Evolutionary conservation across 768 basidiomycete species (phyloP), one percentile per base, ranked within the genome.

Genomic region (Paxillus rubicundulus): DNA sequence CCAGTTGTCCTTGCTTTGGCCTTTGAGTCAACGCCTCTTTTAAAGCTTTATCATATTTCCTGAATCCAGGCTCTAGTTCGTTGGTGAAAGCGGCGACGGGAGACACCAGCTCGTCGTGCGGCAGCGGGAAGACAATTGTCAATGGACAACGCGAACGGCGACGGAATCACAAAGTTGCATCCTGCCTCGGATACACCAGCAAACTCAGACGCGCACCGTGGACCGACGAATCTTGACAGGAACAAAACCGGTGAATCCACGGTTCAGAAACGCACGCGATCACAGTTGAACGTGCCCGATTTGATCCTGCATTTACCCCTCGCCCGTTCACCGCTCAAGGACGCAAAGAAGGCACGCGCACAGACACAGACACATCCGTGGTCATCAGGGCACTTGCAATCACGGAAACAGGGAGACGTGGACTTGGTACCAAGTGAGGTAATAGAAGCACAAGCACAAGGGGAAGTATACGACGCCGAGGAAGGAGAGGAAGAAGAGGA

Each of bases 261-360:
- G 17, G 20, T 39, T 24, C 54, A 47, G 45, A 69, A 57, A 55
- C 61, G 69, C 46, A 82, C 80, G 16, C 74, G 82, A 60, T 84
- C 82, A 42, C 81, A 81, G 61, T 68, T 78, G 56, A 69, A 72
- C 27, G 64, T 80, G 24, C 70, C 78, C 24, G 74, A 82, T 64
- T 63, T 70, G 20, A 67, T 79, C n/a, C 66, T 82, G 20, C 70
- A 68, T 38, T 61, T 81, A 43, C 68, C 79, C 28, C 72, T 69
- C 43, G 54, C 74, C 32, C 66, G 70, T 27, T 82, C 81, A 18
- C 81, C 82, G 2, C 70, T 82, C 69, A 82, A 83, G 63, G 70
- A 73, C 60, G 81, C 81, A 45, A 73, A 74, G 45, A 59, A 41
- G 73, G 60, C 47, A 64, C 74, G 12, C 8, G 45, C 37, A 46